These are phyloP conservation scores for Pleurotus djamor DNA, from an alignment of 768 basidiomycete genomes.

Conservation along the genomic window DNA sequence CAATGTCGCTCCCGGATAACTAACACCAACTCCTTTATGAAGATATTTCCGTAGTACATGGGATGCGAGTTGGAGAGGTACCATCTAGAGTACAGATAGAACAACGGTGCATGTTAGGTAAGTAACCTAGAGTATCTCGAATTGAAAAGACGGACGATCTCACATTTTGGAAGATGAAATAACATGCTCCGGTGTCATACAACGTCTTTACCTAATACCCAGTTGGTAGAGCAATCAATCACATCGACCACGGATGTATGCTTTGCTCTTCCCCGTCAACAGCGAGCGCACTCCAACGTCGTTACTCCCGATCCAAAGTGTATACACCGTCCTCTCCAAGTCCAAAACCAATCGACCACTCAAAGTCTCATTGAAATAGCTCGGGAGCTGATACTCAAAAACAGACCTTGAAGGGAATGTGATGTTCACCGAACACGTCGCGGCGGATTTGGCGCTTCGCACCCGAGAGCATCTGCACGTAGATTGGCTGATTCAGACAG, in stretches of 20 bases:
- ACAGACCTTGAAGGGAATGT: conserved; percentile 58
- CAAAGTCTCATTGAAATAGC: conserved; percentile 39
- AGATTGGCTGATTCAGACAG: conserved; percentile 69
- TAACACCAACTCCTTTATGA: conserved; percentile 47
- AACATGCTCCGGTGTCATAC: conserved; percentile 57
- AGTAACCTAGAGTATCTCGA: conserved; percentile 25
- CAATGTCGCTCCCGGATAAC: conserved; percentile 47
- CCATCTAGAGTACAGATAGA: no score
- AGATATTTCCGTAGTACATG: conserved; percentile 32
- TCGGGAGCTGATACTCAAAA: conserved; percentile 55
- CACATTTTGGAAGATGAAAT: conserved; percentile 71
- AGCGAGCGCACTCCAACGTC: conserved; percentile 58
- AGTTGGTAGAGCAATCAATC: conserved; percentile 54
- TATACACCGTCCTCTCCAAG: conserved; percentile 52
- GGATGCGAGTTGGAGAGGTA: conserved; percentile 35
- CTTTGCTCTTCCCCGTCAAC: conserved; percentile 48
- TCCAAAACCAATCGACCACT: conserved; percentile 38
- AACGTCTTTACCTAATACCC: conserved; percentile 55
- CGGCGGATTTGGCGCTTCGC: conserved; percentile 55
- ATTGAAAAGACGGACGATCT: conserved; percentile 18
- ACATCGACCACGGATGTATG: conserved; percentile 62
- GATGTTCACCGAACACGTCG: conserved; percentile 63
- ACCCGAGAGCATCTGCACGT: conserved; percentile 51
- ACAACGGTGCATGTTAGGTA: no score
- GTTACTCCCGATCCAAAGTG: conserved; percentile 69